These are phyloP conservation scores for Sporisorium reilianum DNA, from an alignment of 1,284 basidiomycete genomes.

Conservation along the genomic window DNA sequence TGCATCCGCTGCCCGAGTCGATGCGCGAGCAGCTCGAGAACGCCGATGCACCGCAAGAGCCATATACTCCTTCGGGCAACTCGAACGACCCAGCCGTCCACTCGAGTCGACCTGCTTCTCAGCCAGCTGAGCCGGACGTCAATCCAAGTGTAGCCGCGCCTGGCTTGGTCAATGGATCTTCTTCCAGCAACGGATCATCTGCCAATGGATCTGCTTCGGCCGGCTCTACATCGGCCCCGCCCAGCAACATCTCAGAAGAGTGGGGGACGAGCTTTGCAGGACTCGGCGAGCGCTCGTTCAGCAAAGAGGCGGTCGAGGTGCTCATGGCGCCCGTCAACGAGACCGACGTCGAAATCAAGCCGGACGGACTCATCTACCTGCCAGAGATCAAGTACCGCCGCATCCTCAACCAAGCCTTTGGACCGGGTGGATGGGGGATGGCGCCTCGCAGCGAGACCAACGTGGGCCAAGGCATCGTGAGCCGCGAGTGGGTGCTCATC, in stretches of 20 bases:
- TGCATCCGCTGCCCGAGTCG: slow-evolving; percentile 45
- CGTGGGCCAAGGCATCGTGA: slow-evolving; percentile 80
- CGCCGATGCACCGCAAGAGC: slow-evolving; percentile 27
- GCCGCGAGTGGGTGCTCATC: slow-evolving; percentile 92
- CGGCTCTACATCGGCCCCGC: slow-evolving; percentile 12
- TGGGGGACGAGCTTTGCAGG: slow-evolving; percentile 92
- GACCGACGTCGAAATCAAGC: slow-evolving; percentile 90
- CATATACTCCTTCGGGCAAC: slow-evolving; percentile 50
- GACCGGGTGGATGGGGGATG: slow-evolving; percentile 96
- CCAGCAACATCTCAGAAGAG: slow-evolving; percentile 69
- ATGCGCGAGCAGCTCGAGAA: slow-evolving; percentile 48
- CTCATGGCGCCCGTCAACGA: slow-evolving; percentile 82
- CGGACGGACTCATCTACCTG: slow-evolving; percentile 93
- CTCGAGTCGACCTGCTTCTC: slow-evolving; percentile 51
- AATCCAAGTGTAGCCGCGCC: slow-evolving; percentile 53
- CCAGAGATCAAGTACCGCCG: slow-evolving; percentile 99
- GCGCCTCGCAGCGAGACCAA: slow-evolving; percentile 93
- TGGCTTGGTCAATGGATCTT: slow-evolving; percentile 21
- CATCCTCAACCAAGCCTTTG: slow-evolving; percentile 91
- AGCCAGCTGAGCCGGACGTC: slow-evolving; percentile 40
- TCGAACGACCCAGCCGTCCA: slow-evolving; percentile 52
- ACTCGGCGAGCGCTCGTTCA: slow-evolving; percentile 82
- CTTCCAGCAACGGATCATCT: slow-evolving; percentile 10
- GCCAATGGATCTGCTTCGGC: slow-evolving; percentile 13
- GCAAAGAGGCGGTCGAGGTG: slow-evolving; percentile 79